Conservation (phyloP, 2,329 filamentous ascomycete species). For the Aureobasidium vineae region DNA sequence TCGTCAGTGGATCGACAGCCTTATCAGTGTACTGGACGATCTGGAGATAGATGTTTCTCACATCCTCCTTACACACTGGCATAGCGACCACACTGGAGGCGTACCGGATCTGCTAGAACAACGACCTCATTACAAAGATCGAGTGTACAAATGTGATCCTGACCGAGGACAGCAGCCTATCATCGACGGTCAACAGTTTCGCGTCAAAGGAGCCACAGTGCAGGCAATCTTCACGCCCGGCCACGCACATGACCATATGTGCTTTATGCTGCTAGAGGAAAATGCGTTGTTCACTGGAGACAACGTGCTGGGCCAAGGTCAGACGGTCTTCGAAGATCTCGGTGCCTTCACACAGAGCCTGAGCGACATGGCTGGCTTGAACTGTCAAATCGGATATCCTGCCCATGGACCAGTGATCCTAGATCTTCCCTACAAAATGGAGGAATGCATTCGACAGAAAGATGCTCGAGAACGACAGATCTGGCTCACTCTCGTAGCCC, state of each 20-base stretch:
- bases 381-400: neutral
- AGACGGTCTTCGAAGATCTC: neutral
- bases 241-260: neutral
- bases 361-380: neutral
- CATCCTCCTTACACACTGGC: conserved; percentile 48
- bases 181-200: neutral
- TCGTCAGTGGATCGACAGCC: conserved; percentile 39
- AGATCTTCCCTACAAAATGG: neutral
- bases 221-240: neutral
- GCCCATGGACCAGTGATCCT: neutral
- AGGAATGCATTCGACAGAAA: neutral
- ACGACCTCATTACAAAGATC: conserved; percentile 9
- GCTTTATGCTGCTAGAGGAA: neutral
- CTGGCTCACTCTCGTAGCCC: neutral
- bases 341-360: neutral
- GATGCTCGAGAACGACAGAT: neutral
- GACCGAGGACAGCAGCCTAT: neutral
- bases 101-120: conserved; percentile 42
- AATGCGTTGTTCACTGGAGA: neutral
- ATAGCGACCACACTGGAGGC: conserved; percentile 47
- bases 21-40: conserved; percentile 38
- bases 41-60: conserved; percentile 42
- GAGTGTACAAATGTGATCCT: neutral
- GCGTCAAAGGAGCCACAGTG: neutral
- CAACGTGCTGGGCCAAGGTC: neutral